These are phyloP conservation scores for Rhynchosporium graminicola DNA, from an alignment of 2,329 filamentous ascomycete genomes.

Conservation along the genomic window DNA sequence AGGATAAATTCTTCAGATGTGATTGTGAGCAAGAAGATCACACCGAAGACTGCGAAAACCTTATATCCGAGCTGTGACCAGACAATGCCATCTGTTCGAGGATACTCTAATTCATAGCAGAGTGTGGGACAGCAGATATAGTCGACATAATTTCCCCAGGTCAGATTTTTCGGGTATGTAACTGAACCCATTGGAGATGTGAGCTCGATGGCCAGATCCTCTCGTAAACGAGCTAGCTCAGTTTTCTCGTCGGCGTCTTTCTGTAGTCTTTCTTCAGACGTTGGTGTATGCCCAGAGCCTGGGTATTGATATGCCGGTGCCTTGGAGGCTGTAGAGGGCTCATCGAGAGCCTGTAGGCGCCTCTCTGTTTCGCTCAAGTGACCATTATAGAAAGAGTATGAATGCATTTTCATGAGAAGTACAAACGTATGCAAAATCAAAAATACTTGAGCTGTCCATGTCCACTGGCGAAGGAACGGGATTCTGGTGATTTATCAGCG, in stretches of 20 bases:
- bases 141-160: constrained; percentile 78
- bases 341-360: constrained; percentile 76
- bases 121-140: constrained; percentile 91
- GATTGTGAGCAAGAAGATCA: constrained; percentile 91
- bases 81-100: constrained; percentile 71
- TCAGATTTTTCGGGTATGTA: constrained; percentile 88
- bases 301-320: constrained; percentile 77
- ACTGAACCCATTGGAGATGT: constrained; percentile 87
- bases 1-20: constrained; percentile 95
- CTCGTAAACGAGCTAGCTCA: constrained; percentile 69
- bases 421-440: constrained; percentile 87
- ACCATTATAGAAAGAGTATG: constrained; percentile 97
- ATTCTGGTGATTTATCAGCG: constrained; percentile 49
- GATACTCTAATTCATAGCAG: constrained; percentile 97
- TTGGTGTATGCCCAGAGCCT: constrained; percentile 39
- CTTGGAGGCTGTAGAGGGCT: constrained; percentile 68
- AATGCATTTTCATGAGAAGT: constrained; percentile 98
- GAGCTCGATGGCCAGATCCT: constrained; percentile 86
- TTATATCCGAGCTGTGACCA: constrained; percentile 85
- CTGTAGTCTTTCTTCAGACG: constrained; percentile 33
- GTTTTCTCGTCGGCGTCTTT: constrained; percentile 44
- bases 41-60: constrained; percentile 86
- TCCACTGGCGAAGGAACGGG: constrained; percentile 86
- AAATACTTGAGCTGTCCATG: constrained; percentile 97
- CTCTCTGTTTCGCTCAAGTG: constrained; percentile 87